Base-by-base conservation (phyloP, 768 basidiomycete genomes). In the Candolleomyces efflorescens region DNA sequence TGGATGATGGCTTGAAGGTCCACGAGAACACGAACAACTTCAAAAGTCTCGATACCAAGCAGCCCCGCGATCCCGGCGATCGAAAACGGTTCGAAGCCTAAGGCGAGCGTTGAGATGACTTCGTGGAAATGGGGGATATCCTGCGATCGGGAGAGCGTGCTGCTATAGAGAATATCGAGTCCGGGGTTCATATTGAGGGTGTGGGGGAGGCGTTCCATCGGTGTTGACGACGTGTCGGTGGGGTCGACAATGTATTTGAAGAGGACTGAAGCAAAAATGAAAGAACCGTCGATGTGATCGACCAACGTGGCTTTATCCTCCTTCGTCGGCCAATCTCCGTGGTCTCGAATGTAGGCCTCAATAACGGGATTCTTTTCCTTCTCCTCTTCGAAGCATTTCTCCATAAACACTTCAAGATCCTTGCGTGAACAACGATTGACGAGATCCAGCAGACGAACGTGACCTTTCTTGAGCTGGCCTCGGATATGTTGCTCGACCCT, bases 201-300 rank as follows among this genome's bases (percentile, higher is more conserved):
- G 15, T 12, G 23, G 20, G 49, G 49, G 49, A 50, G 49, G 3
- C 49, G 24, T 3, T 36, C 24, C 24, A 50, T 50, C 13, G 49
- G 49, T 5, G 49, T 50, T 3, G 32, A 27, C 4, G 9, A 5
- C 3, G 27, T 26, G 4, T 17, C 12, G 24, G 18, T 27, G 20
- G 13, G 23, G 11, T 36, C 49, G 2, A 50, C 26, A 5, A 50
- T 20, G 3, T 11, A 3, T 27, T 50, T 50, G 26, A 36, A 9
- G 27, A 50, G 10, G 9, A 26, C 32, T 3, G 49, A 23, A 1
- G 32, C 15, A n/a, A 50, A 50, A 26, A 50, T 90, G 49, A 27
- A 50, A 1, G 49, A 50, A 3, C 49, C 23, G 10, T n/a, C 49
- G 12, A 36, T 50, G 32, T 50, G 49, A 17, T 50, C 18, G 49